Evolutionary conservation across 805 yeast genomes (phyloP), one percentile per base, ranked within the genome.

Genomic region (Metschnikowia reukaufii): DNA sequence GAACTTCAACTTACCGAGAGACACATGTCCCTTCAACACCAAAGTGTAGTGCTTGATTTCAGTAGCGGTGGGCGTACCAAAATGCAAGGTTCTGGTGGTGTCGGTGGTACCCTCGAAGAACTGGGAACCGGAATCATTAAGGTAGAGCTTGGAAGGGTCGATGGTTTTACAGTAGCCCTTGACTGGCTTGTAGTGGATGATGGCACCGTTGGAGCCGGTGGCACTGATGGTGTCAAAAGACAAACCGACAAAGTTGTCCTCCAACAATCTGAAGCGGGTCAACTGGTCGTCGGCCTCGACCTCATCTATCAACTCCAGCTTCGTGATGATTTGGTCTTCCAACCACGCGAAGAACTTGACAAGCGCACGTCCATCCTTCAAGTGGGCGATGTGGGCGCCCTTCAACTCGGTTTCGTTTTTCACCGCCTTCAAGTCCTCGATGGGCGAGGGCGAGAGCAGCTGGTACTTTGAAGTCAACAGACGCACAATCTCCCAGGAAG

Each of bases 181-280:
- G 10, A 62, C 56, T 4, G 95, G 94, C 35, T 81, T 68, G 62
- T 87, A 87, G 62, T 87, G 95, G 50, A 87, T 84, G 25, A 86
- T 72, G 1, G 94, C 87, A 7, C 88, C 87, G 61, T 86, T 86
- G 10, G 88, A 72, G 0, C 92, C 94, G 1, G 88, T 74, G 4
- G 90, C 79, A 42, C 88, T 81, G 39, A 86, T 86, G 0, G 94
- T 86, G 40, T 79, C 82, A 63, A 86, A 86, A 3, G 89, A 82
- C 37, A 81, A 74, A 0, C 91, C 94, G 17, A 69, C 74, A 58
- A 77, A 81, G 51, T 76, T 67, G 33, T 71, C 66, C 48, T 76
- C 79, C 50, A 64, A 55, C 42, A 68, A 47, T 54, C 75, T 64
- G 56, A 65, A 66, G 43, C 62, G 62, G 18, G 70, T 52, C 53